phyloP scores from a whole-genome alignment of 371 early-diverging fungal species.

The Rhizomucor miehei region DNA sequence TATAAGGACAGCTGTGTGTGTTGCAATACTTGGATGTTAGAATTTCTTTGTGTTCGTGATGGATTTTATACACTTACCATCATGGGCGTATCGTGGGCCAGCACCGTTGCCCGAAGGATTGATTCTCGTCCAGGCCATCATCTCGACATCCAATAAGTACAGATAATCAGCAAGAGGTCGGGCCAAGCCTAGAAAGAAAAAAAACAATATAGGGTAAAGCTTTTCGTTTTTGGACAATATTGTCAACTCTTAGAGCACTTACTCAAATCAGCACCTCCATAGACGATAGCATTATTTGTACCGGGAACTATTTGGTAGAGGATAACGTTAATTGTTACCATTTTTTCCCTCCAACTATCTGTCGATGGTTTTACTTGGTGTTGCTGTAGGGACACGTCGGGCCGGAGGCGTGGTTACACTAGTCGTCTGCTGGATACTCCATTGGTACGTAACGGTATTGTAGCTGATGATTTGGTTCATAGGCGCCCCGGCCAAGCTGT shows the following conservation, averaged over 20 bases:
- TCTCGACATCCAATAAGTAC: constrained; percentile 12
- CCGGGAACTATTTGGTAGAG: neutral
- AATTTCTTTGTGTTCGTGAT: neutral
- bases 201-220: neutral
- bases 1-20: constrained; percentile 1
- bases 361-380: neutral
- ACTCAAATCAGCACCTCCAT: constrained; percentile 4
- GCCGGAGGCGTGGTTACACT: neutral
- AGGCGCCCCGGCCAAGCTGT: neutral
- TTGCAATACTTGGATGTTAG: too few relatives aligned
- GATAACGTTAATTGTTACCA: neutral
- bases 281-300: constrained; percentile 2
- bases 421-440: neutral
- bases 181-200: neutral
- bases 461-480: constrained; percentile 4
- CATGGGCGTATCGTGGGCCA: constrained; percentile 11
- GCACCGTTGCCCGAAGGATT: constrained; percentile 6
- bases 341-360: too few relatives aligned
- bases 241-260: neutral
- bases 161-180: constrained; percentile 5
- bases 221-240: too few relatives aligned
- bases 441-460: neutral
- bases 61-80: neutral
- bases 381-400: constrained; percentile 5
- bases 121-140: constrained; percentile 5